These are phyloP conservation scores for Afroboletus lepidellus DNA, from an alignment of 1,284 basidiomycete species.

Conservation along the genomic window DNA sequence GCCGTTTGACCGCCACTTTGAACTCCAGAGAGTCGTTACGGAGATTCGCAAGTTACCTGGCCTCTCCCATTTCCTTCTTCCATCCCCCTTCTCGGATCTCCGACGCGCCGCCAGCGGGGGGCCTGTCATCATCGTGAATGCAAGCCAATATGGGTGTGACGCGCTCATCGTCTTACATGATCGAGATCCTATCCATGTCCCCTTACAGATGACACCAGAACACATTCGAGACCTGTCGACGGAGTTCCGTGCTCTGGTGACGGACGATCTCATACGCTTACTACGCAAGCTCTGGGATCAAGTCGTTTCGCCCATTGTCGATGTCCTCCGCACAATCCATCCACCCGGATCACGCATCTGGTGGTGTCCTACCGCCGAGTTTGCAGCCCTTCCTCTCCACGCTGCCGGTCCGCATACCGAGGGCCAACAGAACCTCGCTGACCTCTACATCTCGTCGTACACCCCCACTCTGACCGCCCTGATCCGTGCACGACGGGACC, in stretches of 20 bases:
- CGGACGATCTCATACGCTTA: not conserved
- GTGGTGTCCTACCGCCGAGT: too few species aligned
- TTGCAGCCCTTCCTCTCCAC: not conserved
- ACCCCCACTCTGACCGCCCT: not conserved
- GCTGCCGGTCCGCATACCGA: not conserved
- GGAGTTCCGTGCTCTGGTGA: not conserved
- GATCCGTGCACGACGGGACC: not conserved
- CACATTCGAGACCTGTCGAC: not conserved
- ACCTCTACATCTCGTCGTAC: not conserved
- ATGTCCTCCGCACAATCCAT: constrained; percentile 7
- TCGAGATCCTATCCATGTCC: not conserved
- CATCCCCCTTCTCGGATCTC: not conserved
- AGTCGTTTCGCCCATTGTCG: constrained; percentile 25
- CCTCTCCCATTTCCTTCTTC: not conserved
- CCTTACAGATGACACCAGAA: not conserved
- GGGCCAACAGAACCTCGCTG: not conserved
- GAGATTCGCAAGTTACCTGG: not conserved
- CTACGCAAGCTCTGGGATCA: constrained; percentile 28
- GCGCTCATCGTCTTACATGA: not conserved
- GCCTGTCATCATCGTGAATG: not conserved
- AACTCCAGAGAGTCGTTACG: not conserved
- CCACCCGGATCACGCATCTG: too few species aligned
- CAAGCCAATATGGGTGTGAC: not conserved
- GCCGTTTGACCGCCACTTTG: too few species aligned
- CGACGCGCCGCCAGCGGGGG: not conserved